Conservation (phyloP, 768 basidiomycete genomes). For the Boletus reticulatus region DNA sequence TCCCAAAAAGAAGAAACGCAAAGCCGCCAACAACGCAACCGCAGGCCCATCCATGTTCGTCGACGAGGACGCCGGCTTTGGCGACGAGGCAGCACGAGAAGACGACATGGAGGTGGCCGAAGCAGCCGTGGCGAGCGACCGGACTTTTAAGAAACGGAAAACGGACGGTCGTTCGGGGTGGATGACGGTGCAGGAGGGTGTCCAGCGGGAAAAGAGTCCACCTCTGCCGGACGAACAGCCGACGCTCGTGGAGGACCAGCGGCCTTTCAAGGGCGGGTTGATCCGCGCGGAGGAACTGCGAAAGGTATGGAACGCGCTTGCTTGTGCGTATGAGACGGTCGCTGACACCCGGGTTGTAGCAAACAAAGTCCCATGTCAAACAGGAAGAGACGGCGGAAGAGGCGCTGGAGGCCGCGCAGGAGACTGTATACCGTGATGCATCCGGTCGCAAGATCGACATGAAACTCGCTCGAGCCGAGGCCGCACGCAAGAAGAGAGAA, state of each 20-base stretch:
- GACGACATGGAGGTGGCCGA: constrained; percentile 53
- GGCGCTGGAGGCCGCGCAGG: constrained; percentile 65
- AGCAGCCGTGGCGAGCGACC: constrained; percentile 70
- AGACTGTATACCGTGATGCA: constrained; percentile 93
- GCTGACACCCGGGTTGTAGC: constrained; percentile 9
- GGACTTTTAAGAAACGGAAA: constrained; percentile 78
- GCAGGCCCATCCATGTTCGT: constrained; percentile 37
- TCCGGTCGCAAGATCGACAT: constrained; percentile 87
- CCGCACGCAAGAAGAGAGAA: constrained; percentile 75
- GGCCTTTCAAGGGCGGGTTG: constrained; percentile 69
- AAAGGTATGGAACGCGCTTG: constrained; percentile 37
- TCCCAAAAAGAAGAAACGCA: constrained; percentile 66
- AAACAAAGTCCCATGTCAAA: constrained; percentile 41
- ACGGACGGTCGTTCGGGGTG: constrained; percentile 56
- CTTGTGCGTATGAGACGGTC: not conserved
- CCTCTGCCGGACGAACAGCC: constrained; percentile 65
- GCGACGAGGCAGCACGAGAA: constrained; percentile 49
- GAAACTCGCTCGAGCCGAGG: constrained; percentile 81
- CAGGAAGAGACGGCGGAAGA: constrained; percentile 37
- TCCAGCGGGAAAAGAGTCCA: constrained; percentile 44
- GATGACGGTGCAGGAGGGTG: constrained; percentile 63
- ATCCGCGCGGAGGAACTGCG: constrained; percentile 74
- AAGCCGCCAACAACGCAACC: constrained; percentile 34
- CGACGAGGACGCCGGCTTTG: constrained; percentile 78
- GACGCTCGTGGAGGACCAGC: constrained; percentile 46